Percentiles rank a stretch among this genome's conserved stretches.
These are phyloP conservation scores for Fragaria vesca DNA, from an alignment of 306 rosid species.

Conservation along the genomic window DNA sequence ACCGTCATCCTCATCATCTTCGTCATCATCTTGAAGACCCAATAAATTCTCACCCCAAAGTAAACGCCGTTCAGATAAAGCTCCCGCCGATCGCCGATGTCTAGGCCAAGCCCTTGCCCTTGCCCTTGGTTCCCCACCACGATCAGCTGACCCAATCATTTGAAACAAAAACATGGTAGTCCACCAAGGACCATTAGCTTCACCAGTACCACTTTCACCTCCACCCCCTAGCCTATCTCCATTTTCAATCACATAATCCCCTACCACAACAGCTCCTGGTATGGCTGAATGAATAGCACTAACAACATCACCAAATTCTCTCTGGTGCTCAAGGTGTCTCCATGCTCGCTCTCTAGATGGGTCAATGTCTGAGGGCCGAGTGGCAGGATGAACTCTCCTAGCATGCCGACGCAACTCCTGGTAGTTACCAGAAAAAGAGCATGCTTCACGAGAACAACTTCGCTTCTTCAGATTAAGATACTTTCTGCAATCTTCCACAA, in stretches of 20 bases:
- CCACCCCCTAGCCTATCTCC: slow-evolving; percentile 65
- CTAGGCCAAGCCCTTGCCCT: slow-evolving; percentile 72
- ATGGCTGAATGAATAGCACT: slow-evolving; percentile 87
- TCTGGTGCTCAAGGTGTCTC: slow-evolving; percentile 77
- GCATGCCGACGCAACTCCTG: slow-evolving; percentile 90
- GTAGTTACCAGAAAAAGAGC: slow-evolving; percentile 83
- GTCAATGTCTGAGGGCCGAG: slow-evolving; percentile 70
- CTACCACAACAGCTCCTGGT: slow-evolving; percentile 84
- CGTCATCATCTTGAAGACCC: slow-evolving; percentile 54
- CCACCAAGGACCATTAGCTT: slow-evolving; percentile 62
- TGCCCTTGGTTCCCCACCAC: slow-evolving; percentile 62
- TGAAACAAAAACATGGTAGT: slow-evolving; percentile 72
- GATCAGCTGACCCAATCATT: slow-evolving; percentile 71
- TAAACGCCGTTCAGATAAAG: slow-evolving; percentile 55
- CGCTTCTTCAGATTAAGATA: slow-evolving; percentile 84
- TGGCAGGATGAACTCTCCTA: slow-evolving; percentile 78
- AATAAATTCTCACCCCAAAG: slow-evolving; percentile 85
- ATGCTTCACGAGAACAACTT: slow-evolving; percentile 83
- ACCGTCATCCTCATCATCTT: slow-evolving; percentile 35
- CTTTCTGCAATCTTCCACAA: slow-evolving; percentile 76
- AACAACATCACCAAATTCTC: slow-evolving; percentile 85
- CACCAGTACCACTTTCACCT: slow-evolving; percentile 43
- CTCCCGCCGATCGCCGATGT: slow-evolving; percentile 52
- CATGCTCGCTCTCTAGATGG: slow-evolving; percentile 84
- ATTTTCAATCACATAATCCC: slow-evolving; percentile 85